Evolutionary conservation across 768 basidiomycete species (phyloP), one percentile per base, ranked within the genome.

Genomic region (Pisolithus sp.): DNA sequence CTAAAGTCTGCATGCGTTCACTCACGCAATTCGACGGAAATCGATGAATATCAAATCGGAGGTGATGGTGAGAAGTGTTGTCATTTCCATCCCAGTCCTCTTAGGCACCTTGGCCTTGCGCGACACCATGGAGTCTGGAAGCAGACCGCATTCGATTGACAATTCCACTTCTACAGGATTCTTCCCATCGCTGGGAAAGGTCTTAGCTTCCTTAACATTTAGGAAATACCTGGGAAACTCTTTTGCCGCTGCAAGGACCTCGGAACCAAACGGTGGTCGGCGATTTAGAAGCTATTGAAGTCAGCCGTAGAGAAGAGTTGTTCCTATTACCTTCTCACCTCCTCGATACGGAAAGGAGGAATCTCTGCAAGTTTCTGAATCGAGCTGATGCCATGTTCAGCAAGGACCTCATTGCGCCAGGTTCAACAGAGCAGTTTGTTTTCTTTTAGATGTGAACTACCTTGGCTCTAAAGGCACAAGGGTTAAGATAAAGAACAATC

Each of bases 31-130:
- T 20, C 87, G 79, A 28, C 91, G 82, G 62, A 86, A 93, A 62
- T 92, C 89, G 51, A 95, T 66, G 48, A 85, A 81, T 21, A 78
- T 76, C 59, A 81, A 67, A 62, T 92, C 90, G 1, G 89, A 90
- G 0, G 85, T 89, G 37, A 88, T 44, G 4, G 85, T 84, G 40
- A 92, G 67, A n/a, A 93, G 72, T 26, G 78, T 73, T 0, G 90
- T 89, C 75, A 81, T 83, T 54, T 84, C 80, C 7, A 69, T 65
- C 43, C 64, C 65, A n/a, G 71, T 64, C 49, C 63, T 61, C 57
- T 76, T 78, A 2, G 66, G 63, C 59, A 76, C 80, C 58, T 78
- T 82, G 38, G 60, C 57, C 52, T 65, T 73, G 52, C 70, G 76
- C 21, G 65, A 53, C 7, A 58, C 58, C 2, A 55, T 57, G 9